phyloP scores from a whole-genome alignment of 257 asterid genomes.

The Scutellaria minor region DNA sequence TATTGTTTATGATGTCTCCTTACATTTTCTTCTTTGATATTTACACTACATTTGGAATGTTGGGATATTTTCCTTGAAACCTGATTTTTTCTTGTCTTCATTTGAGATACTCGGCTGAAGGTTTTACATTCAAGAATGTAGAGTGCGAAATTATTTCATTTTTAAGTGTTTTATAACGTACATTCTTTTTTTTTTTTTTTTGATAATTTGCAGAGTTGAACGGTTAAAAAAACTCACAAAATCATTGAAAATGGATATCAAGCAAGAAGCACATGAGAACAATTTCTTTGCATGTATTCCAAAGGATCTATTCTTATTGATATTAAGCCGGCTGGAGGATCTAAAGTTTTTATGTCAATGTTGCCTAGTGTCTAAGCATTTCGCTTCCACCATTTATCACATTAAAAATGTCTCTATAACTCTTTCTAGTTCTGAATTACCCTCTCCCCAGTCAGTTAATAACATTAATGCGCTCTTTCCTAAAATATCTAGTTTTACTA shows the following conservation, averaged over 20 bases:
- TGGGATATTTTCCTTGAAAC: background rate
- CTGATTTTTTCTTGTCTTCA: background rate
- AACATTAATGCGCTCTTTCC: background rate
- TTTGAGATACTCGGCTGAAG: background rate
- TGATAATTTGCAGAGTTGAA: background rate
- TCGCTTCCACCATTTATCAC: conserved; percentile 9
- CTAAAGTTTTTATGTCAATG: conserved; percentile 37
- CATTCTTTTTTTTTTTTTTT: background rate
- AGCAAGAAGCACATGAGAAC: background rate
- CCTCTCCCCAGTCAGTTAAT: background rate
- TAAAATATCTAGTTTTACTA: background rate
- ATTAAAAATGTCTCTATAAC: conserved; percentile 21
- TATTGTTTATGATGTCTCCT: background rate
- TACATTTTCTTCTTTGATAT: background rate
- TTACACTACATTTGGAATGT: background rate
- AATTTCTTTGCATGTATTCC: conserved; percentile 34
- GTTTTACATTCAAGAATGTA: background rate
- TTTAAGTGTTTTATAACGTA: background rate
- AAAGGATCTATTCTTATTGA: conserved; percentile 29
- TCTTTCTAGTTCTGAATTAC: conserved; percentile 23
- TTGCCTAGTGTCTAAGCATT: conserved; percentile 39
- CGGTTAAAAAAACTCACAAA: background rate
- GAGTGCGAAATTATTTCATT: background rate
- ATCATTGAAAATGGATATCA: background rate
- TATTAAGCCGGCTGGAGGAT: conserved; percentile 34